These are phyloP conservation scores for Alectoria sarmentosa DNA, from an alignment of 495 filamentous ascomycete genomes.

Conservation along the genomic window DNA sequence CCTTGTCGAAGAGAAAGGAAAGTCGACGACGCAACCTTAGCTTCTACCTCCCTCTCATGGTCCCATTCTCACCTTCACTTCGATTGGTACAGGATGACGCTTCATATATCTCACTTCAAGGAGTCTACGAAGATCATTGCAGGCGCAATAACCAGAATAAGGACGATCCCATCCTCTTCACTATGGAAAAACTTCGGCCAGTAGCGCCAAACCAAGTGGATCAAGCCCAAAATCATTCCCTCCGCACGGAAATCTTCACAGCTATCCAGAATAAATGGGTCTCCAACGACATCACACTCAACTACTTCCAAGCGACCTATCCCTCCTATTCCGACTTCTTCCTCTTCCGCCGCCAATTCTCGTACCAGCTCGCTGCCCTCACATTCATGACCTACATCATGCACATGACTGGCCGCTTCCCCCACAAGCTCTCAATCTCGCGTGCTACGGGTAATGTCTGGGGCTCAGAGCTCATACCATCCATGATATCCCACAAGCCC, in stretches of 20 bases:
- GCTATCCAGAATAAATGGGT: slow-evolving; percentile 91
- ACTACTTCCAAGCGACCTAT: slow-evolving; percentile 87
- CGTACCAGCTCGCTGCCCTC: slow-evolving; percentile 90
- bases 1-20: slow-evolving; percentile 85
- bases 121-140: slow-evolving; percentile 92
- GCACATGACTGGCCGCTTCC: slow-evolving; percentile 89
- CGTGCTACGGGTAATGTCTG: slow-evolving; percentile 87
- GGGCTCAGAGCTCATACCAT: slow-evolving; percentile 87
- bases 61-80: slow-evolving; percentile 87
- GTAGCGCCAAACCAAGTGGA: slow-evolving; percentile 41
- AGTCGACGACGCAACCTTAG: slow-evolving; percentile 86
- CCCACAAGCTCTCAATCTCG: slow-evolving; percentile 89
- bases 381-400: slow-evolving; percentile 99
- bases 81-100: slow-evolving; percentile 91
- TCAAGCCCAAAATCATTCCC: slow-evolving; percentile 58
- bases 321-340: slow-evolving; percentile 91
- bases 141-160: slow-evolving; percentile 76
- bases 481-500: slow-evolving; percentile 70
- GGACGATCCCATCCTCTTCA: slow-evolving; percentile 91
- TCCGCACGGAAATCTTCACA: slow-evolving; percentile 75
- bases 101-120: slow-evolving; percentile 89
- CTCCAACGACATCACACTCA: slow-evolving; percentile 65
- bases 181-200: slow-evolving; percentile 82
- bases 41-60: slow-evolving; percentile 92
- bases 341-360: slow-evolving; percentile 94